A percentile compares a stretch with the other conserved stretches of the same genome.
Evolutionary conservation across 129 eudicot genomes (phyloP).

Genomic region (Lactuca sativa): DNA sequence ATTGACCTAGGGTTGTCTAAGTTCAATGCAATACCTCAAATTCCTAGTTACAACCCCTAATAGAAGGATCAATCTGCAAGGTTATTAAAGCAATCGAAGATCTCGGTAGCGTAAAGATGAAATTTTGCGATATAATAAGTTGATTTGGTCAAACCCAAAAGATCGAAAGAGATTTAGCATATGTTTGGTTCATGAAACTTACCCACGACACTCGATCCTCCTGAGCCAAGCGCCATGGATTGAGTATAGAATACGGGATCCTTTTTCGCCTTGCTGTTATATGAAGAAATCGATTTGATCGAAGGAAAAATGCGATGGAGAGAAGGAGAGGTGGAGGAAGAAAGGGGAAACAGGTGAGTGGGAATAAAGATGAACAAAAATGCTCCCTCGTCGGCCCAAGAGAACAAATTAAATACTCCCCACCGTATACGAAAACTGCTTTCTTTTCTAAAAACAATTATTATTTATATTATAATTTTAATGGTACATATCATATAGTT

Average conservation of each 20-base stretch:
- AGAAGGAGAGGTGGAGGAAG: not conserved
- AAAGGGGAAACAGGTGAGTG: slow-evolving; percentile 8
- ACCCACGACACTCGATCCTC: slow-evolving; percentile 91
- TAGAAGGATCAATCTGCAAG: slow-evolving; percentile 11
- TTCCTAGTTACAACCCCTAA: not conserved
- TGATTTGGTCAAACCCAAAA: not conserved
- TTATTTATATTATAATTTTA: no score
- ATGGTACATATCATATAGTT: no score
- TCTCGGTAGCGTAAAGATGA: slow-evolving; percentile 1
- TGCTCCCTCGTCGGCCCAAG: slow-evolving; percentile 6
- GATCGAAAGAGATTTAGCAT: slow-evolving; percentile 8
- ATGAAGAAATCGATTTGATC: slow-evolving; percentile 27
- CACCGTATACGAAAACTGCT: not conserved
- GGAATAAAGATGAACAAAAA: slow-evolving; percentile 19
- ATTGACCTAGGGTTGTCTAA: slow-evolving; percentile 16
- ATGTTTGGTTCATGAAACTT: not conserved
- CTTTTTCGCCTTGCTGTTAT: not conserved
- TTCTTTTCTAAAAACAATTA: not conserved
- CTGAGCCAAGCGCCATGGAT: slow-evolving; percentile 85
- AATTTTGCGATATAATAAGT: not conserved
- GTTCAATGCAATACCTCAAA: not conserved
- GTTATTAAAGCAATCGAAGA: not conserved
- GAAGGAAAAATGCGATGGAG: not conserved
- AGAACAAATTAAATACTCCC: not conserved
- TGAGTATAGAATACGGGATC: not conserved